Percentiles rank a stretch among this genome's conserved stretches.
phyloP scores from a whole-genome alignment of 495 filamentous ascomycete species.

The Daldinia decipiens region DNA sequence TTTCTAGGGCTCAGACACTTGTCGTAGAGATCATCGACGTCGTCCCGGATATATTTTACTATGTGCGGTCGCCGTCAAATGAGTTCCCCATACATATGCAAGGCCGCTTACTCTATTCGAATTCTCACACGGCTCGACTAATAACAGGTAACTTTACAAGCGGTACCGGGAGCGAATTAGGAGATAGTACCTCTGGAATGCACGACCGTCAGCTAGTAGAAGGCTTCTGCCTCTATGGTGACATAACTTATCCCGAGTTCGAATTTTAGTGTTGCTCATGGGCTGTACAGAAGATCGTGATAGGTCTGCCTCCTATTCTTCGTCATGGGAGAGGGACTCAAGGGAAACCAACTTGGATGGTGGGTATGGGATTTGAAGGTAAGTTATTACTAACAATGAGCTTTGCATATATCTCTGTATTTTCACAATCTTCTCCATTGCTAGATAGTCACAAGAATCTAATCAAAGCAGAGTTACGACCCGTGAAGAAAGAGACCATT shows the following conservation, averaged over 20 bases:
- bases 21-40: background rate
- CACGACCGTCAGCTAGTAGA: background rate
- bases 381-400: background rate
- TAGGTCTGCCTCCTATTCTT: background rate
- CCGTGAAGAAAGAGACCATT: background rate
- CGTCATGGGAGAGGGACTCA: background rate
- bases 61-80: background rate
- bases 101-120: background rate
- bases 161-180: background rate
- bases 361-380: background rate
- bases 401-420: background rate
- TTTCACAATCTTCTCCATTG: background rate
- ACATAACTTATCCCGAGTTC: constrained; percentile 1
- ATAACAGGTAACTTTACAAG: background rate
- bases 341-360: background rate
- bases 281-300: background rate
- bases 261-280: background rate
- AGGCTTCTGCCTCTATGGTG: constrained; percentile 5
- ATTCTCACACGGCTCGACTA: constrained; percentile 1
- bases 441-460: constrained; percentile 1
- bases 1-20: background rate
- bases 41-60: constrained; percentile 1
- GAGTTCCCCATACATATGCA: background rate
- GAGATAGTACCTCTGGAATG: background rate
- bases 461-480: background rate